Conservation (phyloP, 2,329 filamentous ascomycete species). For the Phialemoniopsis sp. region DNA sequence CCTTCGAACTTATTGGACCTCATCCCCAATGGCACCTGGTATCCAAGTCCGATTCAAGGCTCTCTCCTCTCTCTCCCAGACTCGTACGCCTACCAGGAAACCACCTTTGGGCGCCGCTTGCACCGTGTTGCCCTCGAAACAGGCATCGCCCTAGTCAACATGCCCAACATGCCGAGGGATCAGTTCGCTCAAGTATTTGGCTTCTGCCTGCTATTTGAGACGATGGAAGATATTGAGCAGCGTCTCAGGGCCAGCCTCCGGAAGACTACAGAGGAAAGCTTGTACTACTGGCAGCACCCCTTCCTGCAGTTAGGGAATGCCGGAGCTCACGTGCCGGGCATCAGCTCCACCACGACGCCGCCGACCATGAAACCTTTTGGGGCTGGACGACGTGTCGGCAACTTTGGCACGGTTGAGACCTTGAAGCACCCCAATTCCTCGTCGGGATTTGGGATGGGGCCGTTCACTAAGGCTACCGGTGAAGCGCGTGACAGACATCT, state of each 20-base stretch:
- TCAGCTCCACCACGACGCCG: constrained; percentile 5
- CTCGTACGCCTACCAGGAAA: constrained; percentile 60
- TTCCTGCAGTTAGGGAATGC: constrained; percentile 64
- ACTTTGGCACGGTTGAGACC: constrained; percentile 24
- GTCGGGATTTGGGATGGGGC: constrained; percentile 38
- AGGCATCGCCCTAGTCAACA: constrained; percentile 53
- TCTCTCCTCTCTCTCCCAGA: constrained; percentile 34
- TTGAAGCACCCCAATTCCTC: no score
- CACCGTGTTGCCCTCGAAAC: constrained; percentile 63
- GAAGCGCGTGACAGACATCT: constrained; percentile 36
- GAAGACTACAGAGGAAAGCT: constrained; percentile 26
- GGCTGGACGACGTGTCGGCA: constrained; percentile 22
- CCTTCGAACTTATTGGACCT: no score
- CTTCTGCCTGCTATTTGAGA: constrained; percentile 62
- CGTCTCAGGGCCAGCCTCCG: constrained; percentile 31
- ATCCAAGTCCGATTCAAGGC: no score
- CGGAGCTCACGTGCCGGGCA: constrained; percentile 55
- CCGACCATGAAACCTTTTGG: no score
- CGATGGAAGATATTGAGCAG: constrained; percentile 39
- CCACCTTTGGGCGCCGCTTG: constrained; percentile 66
- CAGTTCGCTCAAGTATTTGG: constrained; percentile 59
- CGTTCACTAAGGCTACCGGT: constrained; percentile 36
- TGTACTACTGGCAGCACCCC: constrained; percentile 57
- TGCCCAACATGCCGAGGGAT: constrained; percentile 40
- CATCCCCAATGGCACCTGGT: no score